Base-by-base conservation (phyloP, 371 early-diverging fungal genomes). In the Mucor irregularis region DNA sequence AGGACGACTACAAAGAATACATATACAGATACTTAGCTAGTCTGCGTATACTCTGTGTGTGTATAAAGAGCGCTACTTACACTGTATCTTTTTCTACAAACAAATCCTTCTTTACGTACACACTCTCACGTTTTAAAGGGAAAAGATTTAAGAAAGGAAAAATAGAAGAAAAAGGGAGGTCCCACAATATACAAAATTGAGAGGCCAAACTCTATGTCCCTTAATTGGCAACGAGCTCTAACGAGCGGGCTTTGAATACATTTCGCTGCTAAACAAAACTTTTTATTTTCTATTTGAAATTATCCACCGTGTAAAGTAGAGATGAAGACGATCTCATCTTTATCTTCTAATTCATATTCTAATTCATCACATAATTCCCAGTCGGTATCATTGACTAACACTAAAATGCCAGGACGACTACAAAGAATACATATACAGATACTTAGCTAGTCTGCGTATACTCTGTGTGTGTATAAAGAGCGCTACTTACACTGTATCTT, bases 231-330 rank as follows among this genome's bases (percentile, higher is more conserved):
- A n/a, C n/a, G n/a, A n/a, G n/a, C n/a, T n/a, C n/a, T n/a, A n/a
- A n/a, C n/a, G n/a, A n/a, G n/a, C n/a, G n/a, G n/a, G n/a, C n/a
- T n/a, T n/a, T n/a, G n/a, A n/a, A n/a, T n/a, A n/a, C n/a, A n/a
- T n/a, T n/a, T n/a, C n/a, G n/a, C n/a, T n/a, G n/a, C n/a, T n/a
- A n/a, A n/a, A n/a, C n/a, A n/a, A n/a, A n/a, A n/a, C n/a, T n/a
- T n/a, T n/a, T n/a, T n/a, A n/a, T n/a, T n/a, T n/a, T n/a, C n/a
- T n/a, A n/a, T n/a, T n/a, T n/a, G n/a, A n/a, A n/a, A n/a, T 52
- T 78, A 95, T 25, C 97, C 97, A 22, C 97, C 98, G 61, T 98
- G 97, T 46, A 98, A 72, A 30, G 98, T 98, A 33, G 94, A 94
- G 53, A 98, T 96, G 69, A 98, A 97, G 22, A 91, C 89, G 44